These are phyloP conservation scores for Aspergillus japonicus DNA, from an alignment of 2,329 filamentous ascomycete genomes.

Conservation along the genomic window DNA sequence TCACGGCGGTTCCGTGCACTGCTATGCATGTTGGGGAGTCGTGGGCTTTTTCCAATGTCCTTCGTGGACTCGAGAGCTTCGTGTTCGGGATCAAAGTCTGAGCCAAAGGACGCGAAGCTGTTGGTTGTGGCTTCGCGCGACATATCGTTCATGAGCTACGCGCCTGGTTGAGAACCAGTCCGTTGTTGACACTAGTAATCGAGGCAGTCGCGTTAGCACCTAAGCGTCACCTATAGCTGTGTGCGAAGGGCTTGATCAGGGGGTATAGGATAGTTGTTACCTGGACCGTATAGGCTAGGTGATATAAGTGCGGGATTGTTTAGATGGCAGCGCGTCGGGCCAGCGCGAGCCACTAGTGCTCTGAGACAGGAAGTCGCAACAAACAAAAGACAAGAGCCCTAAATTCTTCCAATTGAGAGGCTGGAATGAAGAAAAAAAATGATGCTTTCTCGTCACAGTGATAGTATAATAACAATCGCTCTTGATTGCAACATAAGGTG, in stretches of 20 bases:
- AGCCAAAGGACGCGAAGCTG: constrained; percentile 32
- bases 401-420: not conserved
- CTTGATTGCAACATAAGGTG: not conserved
- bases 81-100: constrained; percentile 45
- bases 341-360: constrained; percentile 10
- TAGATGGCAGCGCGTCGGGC: constrained; percentile 16
- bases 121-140: constrained; percentile 28
- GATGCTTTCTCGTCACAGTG: not conserved
- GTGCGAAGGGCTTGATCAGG: not conserved
- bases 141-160: constrained; percentile 14
- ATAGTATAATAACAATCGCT: not conserved
- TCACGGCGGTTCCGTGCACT: constrained; percentile 16
- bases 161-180: constrained; percentile 5
- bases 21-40: constrained; percentile 26
- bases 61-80: constrained; percentile 43
- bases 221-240: not conserved
- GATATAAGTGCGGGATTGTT: constrained; percentile 7
- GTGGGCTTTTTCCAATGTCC: constrained; percentile 32
- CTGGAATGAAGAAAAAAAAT: not conserved
- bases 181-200: not conserved
- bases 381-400: not conserved
- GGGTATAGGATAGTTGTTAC: not conserved
- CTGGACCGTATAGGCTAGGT: not conserved
- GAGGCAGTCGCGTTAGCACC: not conserved
- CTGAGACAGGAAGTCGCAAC: constrained; percentile 3